A percentile compares a stretch with the other conserved stretches of the same genome.
Evolutionary conservation across 2,329 filamentous ascomycete species (phyloP).

Genomic region (Calonectria naviculata): DNA sequence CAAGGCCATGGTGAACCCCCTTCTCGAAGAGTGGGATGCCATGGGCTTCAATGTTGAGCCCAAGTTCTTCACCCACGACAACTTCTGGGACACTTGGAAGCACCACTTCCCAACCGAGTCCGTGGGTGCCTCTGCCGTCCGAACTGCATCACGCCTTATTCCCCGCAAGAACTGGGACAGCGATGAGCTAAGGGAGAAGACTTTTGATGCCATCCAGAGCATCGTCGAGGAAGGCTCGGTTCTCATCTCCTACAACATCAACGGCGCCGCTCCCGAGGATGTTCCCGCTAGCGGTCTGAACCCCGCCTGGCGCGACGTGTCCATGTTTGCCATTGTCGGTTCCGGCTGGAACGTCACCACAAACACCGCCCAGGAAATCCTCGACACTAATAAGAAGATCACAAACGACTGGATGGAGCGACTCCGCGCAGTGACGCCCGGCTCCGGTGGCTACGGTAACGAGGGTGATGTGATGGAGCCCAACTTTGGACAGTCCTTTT

Average conservation of each 20-base stretch:
- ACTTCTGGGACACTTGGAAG: conserved; percentile 51
- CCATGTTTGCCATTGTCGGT: conserved; percentile 48
- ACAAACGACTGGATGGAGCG: conserved; percentile 29
- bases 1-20: conserved; percentile 44
- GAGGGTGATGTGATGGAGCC: conserved; percentile 48
- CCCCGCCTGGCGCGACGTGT: conserved; percentile 58
- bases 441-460: conserved; percentile 43
- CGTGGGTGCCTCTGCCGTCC: conserved; percentile 33
- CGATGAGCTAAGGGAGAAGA: conserved; percentile 26
- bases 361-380: conserved; percentile 11
- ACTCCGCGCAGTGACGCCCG: conserved; percentile 27
- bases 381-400: conserved; percentile 42
- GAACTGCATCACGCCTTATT: conserved; percentile 53
- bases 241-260: conserved; percentile 39
- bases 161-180: conserved; percentile 45
- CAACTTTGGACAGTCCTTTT: conserved; percentile 44
- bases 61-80: conserved; percentile 47
- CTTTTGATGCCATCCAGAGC: conserved; percentile 31
- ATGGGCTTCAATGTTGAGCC: conserved; percentile 42
- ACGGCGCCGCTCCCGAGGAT: conserved; percentile 26
- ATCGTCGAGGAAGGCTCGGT: conserved; percentile 36
- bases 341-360: conserved; percentile 28
- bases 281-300: conserved; percentile 49
- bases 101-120: conserved; percentile 50
- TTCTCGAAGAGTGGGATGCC: conserved; percentile 43